Percentiles rank a stretch among this genome's conserved stretches.
phyloP scores from a whole-genome alignment of 345 rosid species.

The Anastatica hierochuntica region DNA sequence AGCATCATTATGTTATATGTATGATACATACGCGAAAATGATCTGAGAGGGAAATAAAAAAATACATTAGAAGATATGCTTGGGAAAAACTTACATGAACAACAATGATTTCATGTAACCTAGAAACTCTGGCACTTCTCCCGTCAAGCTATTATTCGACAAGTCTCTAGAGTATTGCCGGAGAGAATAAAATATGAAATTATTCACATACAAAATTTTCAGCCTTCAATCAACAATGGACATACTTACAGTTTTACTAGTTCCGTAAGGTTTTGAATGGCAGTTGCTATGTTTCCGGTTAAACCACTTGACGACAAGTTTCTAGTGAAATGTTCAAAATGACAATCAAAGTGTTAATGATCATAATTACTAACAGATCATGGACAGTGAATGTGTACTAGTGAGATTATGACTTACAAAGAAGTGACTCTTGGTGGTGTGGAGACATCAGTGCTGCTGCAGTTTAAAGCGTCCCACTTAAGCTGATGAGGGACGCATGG shows the following conservation, averaged over 20 bases:
- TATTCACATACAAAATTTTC: too few relatives aligned
- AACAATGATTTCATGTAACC: slow-evolving; percentile 26
- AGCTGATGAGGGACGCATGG: slow-evolving; percentile 11
- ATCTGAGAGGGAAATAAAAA: too few relatives aligned
- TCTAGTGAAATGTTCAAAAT: neutral
- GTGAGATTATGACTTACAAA: slow-evolving; percentile 13
- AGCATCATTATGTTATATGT: too few relatives aligned
- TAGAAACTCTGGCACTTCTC: slow-evolving; percentile 35
- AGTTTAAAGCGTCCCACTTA: slow-evolving; percentile 14
- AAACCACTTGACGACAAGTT: slow-evolving; percentile 37
- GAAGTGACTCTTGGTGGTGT: slow-evolving; percentile 15
- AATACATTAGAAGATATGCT: neutral
- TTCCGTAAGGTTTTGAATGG: slow-evolving; percentile 18
- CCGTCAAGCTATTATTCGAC: slow-evolving; percentile 36
- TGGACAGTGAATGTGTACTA: neutral
- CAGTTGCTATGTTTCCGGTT: slow-evolving; percentile 19
- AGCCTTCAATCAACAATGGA: neutral
- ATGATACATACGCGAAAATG: too few relatives aligned
- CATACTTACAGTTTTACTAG: slow-evolving; percentile 8
- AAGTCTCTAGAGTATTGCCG: slow-evolving; percentile 14
- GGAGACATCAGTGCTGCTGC: neutral
- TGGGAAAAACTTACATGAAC: slow-evolving; percentile 30
- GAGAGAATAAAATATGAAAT: neutral
- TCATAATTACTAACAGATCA: neutral
- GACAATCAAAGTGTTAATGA: neutral